Evolutionary conservation across 1,139 yeast genomes (phyloP), one percentile per base, ranked within the genome.

Genomic region (Geotrichum aggregatum): DNA sequence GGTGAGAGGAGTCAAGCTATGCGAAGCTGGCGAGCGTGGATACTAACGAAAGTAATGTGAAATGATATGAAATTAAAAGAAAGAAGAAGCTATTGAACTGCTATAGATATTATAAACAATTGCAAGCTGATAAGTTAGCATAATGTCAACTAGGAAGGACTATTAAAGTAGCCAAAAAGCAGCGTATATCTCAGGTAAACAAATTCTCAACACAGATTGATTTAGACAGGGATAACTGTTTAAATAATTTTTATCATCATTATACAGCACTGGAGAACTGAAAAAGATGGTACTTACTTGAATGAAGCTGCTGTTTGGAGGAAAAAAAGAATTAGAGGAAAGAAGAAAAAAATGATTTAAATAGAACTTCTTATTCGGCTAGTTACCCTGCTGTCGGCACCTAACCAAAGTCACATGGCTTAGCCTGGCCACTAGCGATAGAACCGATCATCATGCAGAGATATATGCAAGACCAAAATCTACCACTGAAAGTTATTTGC

Each of bases 1-100:
- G 98, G 96, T 96, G 1, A 74, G 97, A 58, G 94, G 87, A 66
- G 88, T 91, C 56, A 76, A 72, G 58, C 81, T 87, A 30, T 88
- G 96, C 66, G 81, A 77, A 44, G 86, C 87, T 10, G 89, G 84
- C 31, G 78, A 74, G 36, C 54, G 60, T 13, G 71, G 72, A 10
- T 53, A 50, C 36, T 60, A 52, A 52, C n/a, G 40, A 16, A 26
- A 22, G 16, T 39, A 39, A 39, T 22, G 42, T 21, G 28, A 21
- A 39, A 39, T 22, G 42, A 39, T 10, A 13, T 39, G 28, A 39
- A 22, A 14, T 35, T 3, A 35, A 39, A 13, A n/a, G 13, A 38
- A 5, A n/a, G 8, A 40, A 40, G 19, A 19, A 40, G 26, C 43
- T 24, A 40, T 24, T 36, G n/a, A 40, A 11, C 14, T 11, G 19